Conservation (phyloP, 768 basidiomycete genomes). For the Naganishia friedmannii region DNA sequence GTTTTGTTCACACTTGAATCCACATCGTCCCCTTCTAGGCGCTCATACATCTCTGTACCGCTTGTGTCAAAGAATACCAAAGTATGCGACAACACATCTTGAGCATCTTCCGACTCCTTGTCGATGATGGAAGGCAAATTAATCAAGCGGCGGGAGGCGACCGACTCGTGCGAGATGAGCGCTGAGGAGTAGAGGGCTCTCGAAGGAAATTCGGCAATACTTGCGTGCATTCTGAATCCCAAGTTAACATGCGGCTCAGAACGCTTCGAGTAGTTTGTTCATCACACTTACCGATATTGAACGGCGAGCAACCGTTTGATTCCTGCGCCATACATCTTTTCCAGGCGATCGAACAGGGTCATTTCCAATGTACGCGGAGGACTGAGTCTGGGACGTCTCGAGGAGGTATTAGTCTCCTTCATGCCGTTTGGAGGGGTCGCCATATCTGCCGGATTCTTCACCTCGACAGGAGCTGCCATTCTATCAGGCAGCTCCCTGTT, state of each 20-base stretch:
- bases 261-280: not conserved
- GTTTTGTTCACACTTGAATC: conserved; percentile 26
- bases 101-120: conserved; percentile 60
- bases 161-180: conserved; percentile 68
- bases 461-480: not conserved
- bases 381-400: conserved; percentile 31
- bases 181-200: conserved; percentile 71
- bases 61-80: conserved; percentile 92
- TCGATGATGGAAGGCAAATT: conserved; percentile 62
- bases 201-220: conserved; percentile 83
- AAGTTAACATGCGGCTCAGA: not conserved
- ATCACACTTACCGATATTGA: conserved; percentile 63
- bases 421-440: conserved; percentile 4
- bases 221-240: conserved; percentile 73
- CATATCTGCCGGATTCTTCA: not conserved
- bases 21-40: conserved; percentile 63
- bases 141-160: conserved; percentile 67
- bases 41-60: conserved; percentile 89
- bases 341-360: conserved; percentile 88
- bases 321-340: conserved; percentile 75
- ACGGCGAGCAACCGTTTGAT: conserved; percentile 84
- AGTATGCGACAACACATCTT: conserved; percentile 70
- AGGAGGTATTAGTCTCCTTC: conserved; percentile 19
- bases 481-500: not conserved
- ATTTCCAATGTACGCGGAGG: conserved; percentile 70